Percentiles rank a stretch among this genome's conserved stretches.
phyloP scores from a whole-genome alignment of 1,284 basidiomycete genomes.

The Ceratobasidium sp. region DNA sequence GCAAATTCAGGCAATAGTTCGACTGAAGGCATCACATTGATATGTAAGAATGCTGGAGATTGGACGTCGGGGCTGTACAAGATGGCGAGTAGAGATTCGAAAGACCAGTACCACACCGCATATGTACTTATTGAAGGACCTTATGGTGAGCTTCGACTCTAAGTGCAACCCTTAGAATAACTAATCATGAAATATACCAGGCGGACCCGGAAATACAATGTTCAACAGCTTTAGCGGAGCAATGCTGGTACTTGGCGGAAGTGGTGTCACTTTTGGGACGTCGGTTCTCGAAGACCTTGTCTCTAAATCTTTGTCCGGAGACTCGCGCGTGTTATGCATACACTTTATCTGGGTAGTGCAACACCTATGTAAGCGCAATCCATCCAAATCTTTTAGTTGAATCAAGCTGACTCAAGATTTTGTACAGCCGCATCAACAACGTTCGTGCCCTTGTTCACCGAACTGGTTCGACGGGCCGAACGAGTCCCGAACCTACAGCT shows the following conservation, averaged over 20 bases:
- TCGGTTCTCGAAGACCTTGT: conserved; percentile 47
- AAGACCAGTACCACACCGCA: conserved; percentile 16
- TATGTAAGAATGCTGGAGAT: conserved; percentile 44
- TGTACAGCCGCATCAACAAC: conserved; percentile 64
- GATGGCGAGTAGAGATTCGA: conserved; percentile 10
- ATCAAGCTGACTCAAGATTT: not conserved
- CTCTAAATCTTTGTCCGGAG: conserved; percentile 20
- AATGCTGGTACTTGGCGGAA: conserved; percentile 47
- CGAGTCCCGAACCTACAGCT: not conserved
- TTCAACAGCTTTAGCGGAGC: conserved; percentile 45
- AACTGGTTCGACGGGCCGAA: conserved; percentile 64
- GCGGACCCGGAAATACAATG: conserved; percentile 45
- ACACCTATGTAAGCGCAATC: conserved; percentile 45
- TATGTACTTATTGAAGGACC: conserved; percentile 48
- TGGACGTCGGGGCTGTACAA: conserved; percentile 42
- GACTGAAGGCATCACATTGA: conserved; percentile 41
- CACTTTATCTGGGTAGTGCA: conserved; percentile 48
- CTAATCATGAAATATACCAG: conserved; percentile 12
- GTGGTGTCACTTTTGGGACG: conserved; percentile 48
- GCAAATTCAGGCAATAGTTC: conserved; percentile 7
- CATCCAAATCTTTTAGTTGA: not conserved
- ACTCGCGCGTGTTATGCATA: conserved; percentile 13
- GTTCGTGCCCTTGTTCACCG: conserved; percentile 67
- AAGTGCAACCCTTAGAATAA: not conserved
- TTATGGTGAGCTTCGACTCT: conserved; percentile 42